Base-by-base conservation (phyloP, 208 protist species). In the Wallacemonas sp. region DNA sequence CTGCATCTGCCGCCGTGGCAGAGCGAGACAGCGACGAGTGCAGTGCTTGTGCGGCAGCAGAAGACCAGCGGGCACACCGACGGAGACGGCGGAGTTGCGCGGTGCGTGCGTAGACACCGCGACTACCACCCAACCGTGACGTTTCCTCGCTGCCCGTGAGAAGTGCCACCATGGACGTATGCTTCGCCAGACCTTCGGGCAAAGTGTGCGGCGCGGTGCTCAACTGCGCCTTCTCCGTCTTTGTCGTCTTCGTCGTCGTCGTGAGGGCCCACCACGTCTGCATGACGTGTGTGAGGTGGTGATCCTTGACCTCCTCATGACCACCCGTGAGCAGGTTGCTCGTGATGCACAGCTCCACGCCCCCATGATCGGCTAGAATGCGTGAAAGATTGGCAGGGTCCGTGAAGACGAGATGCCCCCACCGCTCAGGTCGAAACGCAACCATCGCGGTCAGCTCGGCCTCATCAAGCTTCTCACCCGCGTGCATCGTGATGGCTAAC, bases 311-410 rank as follows among this genome's bases (percentile, higher is more conserved):
- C 28, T 73, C 56, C 3, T 44, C 44, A 61, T 90, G 82, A 1
- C 82, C 82, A 31, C 83, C 65, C 15, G 86, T 93, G 27, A 93
- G 47, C 24, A 92, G 30, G 60, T 97, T 97, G 64, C 84, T 93
- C 11, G 81, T 90, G 36, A 96, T 62, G 75, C 90, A 96, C 49
- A 96, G 62, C 70, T 97, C 93, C 44, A 97, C 84, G 9, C 71
- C 60, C 46, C 90, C 74, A 22, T 82, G 74, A 1, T 59, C 55
- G 27, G 56, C 31, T 17, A 88, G 62, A 34, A 93, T 82, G 9
- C 21, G 28, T 2, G 54, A 24, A 17, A 86, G 44, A 27, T 73
- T 77, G 17, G 1, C 51, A 1, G 49, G 24, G 46, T 84, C 80
- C 24, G 88, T 87, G 76, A 84, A 96, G 34, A 93, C 80, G 31